Percentiles rank a stretch among this genome's conserved stretches.
Conservation (phyloP, 306 rosid species). For the Prunus mume region DNA sequence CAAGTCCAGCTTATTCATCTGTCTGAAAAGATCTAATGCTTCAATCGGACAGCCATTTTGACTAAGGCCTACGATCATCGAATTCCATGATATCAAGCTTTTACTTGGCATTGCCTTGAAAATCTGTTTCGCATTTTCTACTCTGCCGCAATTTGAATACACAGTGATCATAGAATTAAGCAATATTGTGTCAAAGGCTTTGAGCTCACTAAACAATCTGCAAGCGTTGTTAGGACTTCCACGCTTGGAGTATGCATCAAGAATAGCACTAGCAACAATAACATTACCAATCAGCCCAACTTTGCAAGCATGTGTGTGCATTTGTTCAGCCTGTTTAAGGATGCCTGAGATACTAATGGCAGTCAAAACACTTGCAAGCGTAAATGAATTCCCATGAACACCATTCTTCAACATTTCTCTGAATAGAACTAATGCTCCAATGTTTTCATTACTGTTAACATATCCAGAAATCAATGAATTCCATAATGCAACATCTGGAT, state of each 20-base stretch:
- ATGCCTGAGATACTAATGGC: slow-evolving; percentile 44
- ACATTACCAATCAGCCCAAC: slow-evolving; percentile 49
- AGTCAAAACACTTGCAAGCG: slow-evolving; percentile 57
- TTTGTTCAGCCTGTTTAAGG: slow-evolving; percentile 42
- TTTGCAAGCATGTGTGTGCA: slow-evolving; percentile 59
- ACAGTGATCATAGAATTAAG: slow-evolving; percentile 73
- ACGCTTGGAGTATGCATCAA: slow-evolving; percentile 76
- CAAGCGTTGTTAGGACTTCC: slow-evolving; percentile 61
- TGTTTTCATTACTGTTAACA: slow-evolving; percentile 48
- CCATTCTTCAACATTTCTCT: slow-evolving; percentile 52
- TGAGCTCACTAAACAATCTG: slow-evolving; percentile 62
- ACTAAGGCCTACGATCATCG: slow-evolving; percentile 61
- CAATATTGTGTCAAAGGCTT: slow-evolving; percentile 54
- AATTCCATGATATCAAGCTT: slow-evolving; percentile 81
- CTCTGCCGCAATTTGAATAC: slow-evolving; percentile 64
- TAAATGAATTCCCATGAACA: slow-evolving; percentile 46
- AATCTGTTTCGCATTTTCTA: slow-evolving; percentile 64
- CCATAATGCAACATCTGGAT: slow-evolving; percentile 57
- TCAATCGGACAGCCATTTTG: slow-evolving; percentile 65
- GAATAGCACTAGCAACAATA: slow-evolving; percentile 57
- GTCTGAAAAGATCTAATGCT: slow-evolving; percentile 52
- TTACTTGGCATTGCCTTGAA: slow-evolving; percentile 51
- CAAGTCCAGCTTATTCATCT: slow-evolving; percentile 53
- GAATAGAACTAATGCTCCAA: slow-evolving; percentile 57
- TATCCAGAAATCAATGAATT: slow-evolving; percentile 73